phyloP scores from a whole-genome alignment of 805 yeast genomes.

The Kazachstania psychrophila region DNA sequence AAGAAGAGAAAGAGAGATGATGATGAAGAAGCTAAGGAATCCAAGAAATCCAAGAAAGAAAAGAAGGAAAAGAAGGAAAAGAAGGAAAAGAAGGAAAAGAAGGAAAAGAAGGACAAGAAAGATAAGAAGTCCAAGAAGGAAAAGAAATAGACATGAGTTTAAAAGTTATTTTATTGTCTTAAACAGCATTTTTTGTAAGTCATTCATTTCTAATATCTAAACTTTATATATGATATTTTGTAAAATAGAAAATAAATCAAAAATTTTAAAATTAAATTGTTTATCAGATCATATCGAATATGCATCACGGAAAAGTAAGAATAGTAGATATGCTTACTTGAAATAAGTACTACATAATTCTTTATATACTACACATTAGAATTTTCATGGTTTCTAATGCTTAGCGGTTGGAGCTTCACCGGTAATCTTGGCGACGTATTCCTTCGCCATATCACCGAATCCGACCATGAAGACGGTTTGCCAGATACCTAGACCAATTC shows the following conservation, averaged over 20 bases:
- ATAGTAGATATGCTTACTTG: background rate
- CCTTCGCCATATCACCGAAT: constrained; percentile 87
- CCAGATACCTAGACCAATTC: constrained; percentile 95
- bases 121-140: constrained; percentile 27
- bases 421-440: constrained; percentile 51
- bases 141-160: constrained; percentile 14
- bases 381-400: constrained; percentile 13
- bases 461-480: constrained; percentile 99
- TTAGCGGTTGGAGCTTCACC: constrained; percentile 46
- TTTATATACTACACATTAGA: background rate
- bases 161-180: too few species aligned
- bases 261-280: too few species aligned
- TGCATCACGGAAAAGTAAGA: background rate
- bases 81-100: constrained; percentile 21
- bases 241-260: constrained; percentile 4
- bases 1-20: constrained; percentile 26
- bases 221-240: constrained; percentile 3
- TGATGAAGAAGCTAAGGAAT: constrained; percentile 31
- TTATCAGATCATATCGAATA: too few species aligned
- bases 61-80: constrained; percentile 23
- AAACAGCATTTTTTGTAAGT: constrained; percentile 1
- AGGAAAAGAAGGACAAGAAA: constrained; percentile 25
- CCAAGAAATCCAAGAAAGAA: constrained; percentile 30
- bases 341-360: background rate
- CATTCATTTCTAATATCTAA: constrained; percentile 1